Base-by-base conservation (phyloP, 371 early-diverging fungal species). In the Encephalitozoon intestinalis region DNA sequence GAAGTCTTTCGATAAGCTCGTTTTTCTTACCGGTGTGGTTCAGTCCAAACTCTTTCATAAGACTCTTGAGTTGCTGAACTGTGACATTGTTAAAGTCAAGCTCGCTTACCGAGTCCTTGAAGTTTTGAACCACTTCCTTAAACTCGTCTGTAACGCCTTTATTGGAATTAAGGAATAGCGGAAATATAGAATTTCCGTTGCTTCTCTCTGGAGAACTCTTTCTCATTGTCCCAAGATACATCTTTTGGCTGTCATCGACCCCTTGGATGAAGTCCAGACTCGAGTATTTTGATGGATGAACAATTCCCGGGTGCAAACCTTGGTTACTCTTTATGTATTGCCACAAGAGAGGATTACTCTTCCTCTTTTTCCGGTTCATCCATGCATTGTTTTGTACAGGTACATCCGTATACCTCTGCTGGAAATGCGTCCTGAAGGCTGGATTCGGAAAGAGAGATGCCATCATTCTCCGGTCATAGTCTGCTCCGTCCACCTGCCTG, bases 31-130 rank as follows among this genome's bases (percentile, higher is more conserved):
- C 84, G 6, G 79, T 81, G 71, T 84, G 79, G 52, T 79, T 70
- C 39, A 84, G 67, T 15, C 85, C 85, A 78, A 81, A 83, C 64
- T 83, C 85, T 40, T 81, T 81, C 85, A 84, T 83, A 15, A 83
- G 39, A 11, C 50, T 52, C 63, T 82, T 83, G 15, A 84, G 74
- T 49, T 84, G 85, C 70, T 80, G 77, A 2, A 83, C 82, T 23
- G 85, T 83, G 25, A 81, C 72, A 51, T 82, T 70, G 2, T 79
- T 74, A 51, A 73, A 80, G 40, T 81, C 75, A 3, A 81, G 49
- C 9, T 79, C 72, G 4, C 12, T 53, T 28, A 79, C 71, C 41
- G 50, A 69, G 12, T 71, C 50, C 28, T 76, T 46, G 63, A 82
- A 81, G 53, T 64, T 76, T 1, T 72, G 52, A 34, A 74, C 63